phyloP scores from a whole-genome alignment of 495 filamentous ascomycete genomes.

The Sphaerosporella brunnea region DNA sequence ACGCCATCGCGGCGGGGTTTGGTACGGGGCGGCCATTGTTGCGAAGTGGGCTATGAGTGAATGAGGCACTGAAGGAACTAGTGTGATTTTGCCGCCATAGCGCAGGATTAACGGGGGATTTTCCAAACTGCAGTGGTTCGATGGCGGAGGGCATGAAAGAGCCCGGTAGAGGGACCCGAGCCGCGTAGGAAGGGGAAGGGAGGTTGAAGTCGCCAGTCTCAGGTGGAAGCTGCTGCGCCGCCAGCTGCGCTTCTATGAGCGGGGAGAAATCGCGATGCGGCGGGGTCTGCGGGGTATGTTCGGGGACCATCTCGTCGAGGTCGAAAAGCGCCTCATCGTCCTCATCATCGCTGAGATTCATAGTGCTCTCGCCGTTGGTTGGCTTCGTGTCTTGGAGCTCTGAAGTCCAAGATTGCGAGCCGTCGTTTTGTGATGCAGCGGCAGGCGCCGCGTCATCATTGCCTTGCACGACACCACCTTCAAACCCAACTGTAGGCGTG shows the following conservation, averaged over 20 bases:
- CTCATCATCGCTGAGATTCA: slow-evolving; percentile 12
- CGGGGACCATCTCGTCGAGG: slow-evolving; percentile 23
- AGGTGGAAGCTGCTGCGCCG: slow-evolving; percentile 12
- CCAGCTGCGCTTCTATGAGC: slow-evolving; percentile 13
- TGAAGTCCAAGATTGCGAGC: background rate
- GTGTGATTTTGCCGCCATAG: background rate
- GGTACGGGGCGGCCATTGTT: background rate
- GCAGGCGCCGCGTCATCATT: background rate
- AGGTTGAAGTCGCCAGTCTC: background rate
- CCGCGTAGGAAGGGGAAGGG: background rate
- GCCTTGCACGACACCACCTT: background rate
- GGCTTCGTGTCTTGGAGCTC: no score
- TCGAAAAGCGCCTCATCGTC: slow-evolving; percentile 25
- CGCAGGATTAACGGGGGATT: slow-evolving; percentile 6
- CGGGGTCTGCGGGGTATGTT: slow-evolving; percentile 11
- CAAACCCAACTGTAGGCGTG: slow-evolving; percentile 1
- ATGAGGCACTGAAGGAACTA: slow-evolving; percentile 1
- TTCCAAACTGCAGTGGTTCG: slow-evolving; percentile 20
- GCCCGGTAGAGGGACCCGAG: background rate
- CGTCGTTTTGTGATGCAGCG: background rate
- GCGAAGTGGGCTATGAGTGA: background rate
- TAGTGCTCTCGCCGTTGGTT: background rate
- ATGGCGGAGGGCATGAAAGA: background rate
- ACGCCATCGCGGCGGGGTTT: slow-evolving; percentile 9
- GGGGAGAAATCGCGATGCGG: slow-evolving; percentile 20